Evolutionary conservation across 2,329 filamentous ascomycete genomes (phyloP), one percentile per base, ranked within the genome.

Genomic region (Penicillium sp.): DNA sequence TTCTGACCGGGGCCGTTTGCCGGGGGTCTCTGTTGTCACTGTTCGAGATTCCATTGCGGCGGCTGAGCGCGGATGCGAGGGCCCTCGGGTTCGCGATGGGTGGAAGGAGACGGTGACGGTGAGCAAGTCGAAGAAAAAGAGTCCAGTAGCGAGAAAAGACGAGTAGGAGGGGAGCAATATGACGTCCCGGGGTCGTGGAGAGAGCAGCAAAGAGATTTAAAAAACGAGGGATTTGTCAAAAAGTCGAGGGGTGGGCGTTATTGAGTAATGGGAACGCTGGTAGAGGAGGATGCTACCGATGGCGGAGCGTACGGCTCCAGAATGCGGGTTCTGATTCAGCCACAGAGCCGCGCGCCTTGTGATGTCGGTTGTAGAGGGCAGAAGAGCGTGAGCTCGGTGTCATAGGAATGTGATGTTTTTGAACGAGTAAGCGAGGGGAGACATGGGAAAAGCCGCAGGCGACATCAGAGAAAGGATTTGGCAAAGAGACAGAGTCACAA

Each of bases 1-100:
- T 11, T 78, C 79, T 26, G 81, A 82, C 46, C 81, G 76, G 47
- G 80, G 78, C 56, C 81, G 77, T 72, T 82, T 82, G 64, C 73
- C 74, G 23, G 78, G 74, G 62, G 73, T 67, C 64, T 80, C 77
- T 63, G 75, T 66, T 55, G 76, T 72, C 63, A 71, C 69, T 35
- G 71, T 66, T 65, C 70, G 68, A 59, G 73, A 71, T 56, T 78
- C 76, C 76, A 78, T 78, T 55, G 62, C 63, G 62, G 63, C 46
- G 61, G 53, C 48, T 29, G 49, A 26, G 45, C 21, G n/a, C 31
- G 41, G 55, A 30, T 21, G 13, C 29, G n/a, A 23, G 26, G 41
- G 35, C 11, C 51, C 45, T 45, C 54, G 19, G 30, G n/a, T n/a
- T 55, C 41, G 50, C 60, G 55, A 62, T 35, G 41, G 45, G 8